Evolutionary conservation across 108 stramenopile species (phyloP).

Genomic region (Conticribra guillardii): DNA sequence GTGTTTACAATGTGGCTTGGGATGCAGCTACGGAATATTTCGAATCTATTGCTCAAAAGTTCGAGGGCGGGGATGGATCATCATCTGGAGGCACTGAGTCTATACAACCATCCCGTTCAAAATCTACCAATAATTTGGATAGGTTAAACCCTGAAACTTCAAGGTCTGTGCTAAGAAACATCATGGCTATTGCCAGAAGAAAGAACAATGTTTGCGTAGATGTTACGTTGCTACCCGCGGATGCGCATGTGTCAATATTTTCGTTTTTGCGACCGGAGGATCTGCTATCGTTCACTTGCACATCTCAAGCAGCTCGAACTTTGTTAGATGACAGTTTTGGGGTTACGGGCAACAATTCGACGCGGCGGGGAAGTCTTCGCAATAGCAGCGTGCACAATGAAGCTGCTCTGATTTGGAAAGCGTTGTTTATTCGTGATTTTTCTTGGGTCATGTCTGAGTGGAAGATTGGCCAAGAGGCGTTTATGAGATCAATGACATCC

Average conservation of each 20-base stretch:
- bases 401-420: slow-evolving; percentile 64
- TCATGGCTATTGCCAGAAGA: slow-evolving; percentile 25
- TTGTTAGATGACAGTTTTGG: slow-evolving; percentile 25
- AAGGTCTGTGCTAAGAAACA: slow-evolving; percentile 13
- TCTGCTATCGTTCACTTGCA: slow-evolving; percentile 67
- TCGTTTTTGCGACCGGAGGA: slow-evolving; percentile 77
- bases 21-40: slow-evolving; percentile 50
- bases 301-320: slow-evolving; percentile 21
- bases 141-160: background rate
- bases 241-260: slow-evolving; percentile 68
- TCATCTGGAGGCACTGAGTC: no score
- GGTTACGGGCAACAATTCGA: background rate
- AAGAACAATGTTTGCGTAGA: slow-evolving; percentile 61
- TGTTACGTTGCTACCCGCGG: slow-evolving; percentile 52
- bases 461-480: slow-evolving; percentile 66
- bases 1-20: slow-evolving; percentile 34
- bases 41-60: slow-evolving; percentile 32
- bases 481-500: slow-evolving; percentile 49
- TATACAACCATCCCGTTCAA: slow-evolving; percentile 24
- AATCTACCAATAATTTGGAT: slow-evolving; percentile 32
- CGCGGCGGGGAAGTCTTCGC: slow-evolving; percentile 24
- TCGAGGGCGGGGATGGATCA: slow-evolving; percentile 5
- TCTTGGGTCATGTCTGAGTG: slow-evolving; percentile 69
- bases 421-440: slow-evolving; percentile 77
- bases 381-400: slow-evolving; percentile 16